Evolutionary conservation across 2,329 filamentous ascomycete genomes (phyloP), one percentile per base, ranked within the genome.

Genomic region (Penicillium sp.): DNA sequence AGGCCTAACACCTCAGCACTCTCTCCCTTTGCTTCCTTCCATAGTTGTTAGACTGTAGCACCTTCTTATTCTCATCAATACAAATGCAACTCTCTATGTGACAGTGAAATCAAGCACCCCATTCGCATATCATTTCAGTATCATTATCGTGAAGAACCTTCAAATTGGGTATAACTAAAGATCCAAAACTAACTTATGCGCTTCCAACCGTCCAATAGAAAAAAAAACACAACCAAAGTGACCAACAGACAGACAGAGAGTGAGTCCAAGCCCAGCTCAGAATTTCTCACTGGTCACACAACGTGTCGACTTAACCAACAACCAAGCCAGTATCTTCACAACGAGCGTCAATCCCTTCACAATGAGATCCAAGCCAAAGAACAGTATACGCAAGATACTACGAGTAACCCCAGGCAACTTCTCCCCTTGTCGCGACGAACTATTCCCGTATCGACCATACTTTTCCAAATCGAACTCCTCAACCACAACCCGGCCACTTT

Each of bases 391-490:
- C n/a, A 79, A 57, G 14, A 71, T 47, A 5, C 62, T 64, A 26
- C 75, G 67, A 36, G 70, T 72, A 19, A 70, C 44, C 2, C 69
- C 67, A 6, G 77, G 77, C 7, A 78, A 51, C 41, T 78, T 70
- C 58, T 77, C 57, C 3, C 73, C 74, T 44, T 74, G 68, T 8
- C 71, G 67, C 17, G 69, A 66, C 0, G 69, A 72, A 14, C 70
- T 64, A n/a, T 57, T 58, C 19, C 69, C 71, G 54, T 75, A 77
- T 7, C 70, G 71, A 12, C 74, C 74, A 33, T 79, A 76, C 38
- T 73, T 75, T 44, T 78, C 77, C 9, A 78, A 66, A 60, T 79
- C 76, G 43, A 78, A 75, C 53, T 79, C 76, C 42, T 76, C 71
- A 37, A 76, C 61, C 3, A 73, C 60, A 42, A 75, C 64, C 53